Conservation (phyloP, 2,329 filamentous ascomycete genomes). For the Graphilbum sp. region DNA sequence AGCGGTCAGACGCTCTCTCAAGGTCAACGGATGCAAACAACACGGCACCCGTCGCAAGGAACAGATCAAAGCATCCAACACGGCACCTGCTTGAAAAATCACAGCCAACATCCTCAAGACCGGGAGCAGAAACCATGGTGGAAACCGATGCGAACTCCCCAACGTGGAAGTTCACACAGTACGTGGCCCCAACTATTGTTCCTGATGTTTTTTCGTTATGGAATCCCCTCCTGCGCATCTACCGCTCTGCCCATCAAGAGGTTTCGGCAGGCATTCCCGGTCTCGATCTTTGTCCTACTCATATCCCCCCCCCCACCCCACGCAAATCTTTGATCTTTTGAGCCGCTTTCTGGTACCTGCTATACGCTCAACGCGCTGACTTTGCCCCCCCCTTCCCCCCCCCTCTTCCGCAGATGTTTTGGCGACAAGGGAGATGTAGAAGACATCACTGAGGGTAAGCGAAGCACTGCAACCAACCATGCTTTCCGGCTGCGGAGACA, state of each 20-base stretch:
- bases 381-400: too few species aligned
- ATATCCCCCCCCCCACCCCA: not conserved
- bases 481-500: too few species aligned
- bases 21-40: too few species aligned
- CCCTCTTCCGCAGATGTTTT: conserved; percentile 88
- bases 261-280: too few species aligned
- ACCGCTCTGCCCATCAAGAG: too few species aligned
- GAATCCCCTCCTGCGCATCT: too few species aligned
- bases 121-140: conserved; percentile 55
- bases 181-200: conserved; percentile 25
- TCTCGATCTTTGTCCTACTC: not conserved
- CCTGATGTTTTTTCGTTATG: conserved; percentile 2
- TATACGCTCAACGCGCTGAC: not conserved
- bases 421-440: conserved; percentile 99
- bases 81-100: too few species aligned
- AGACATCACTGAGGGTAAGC: conserved; percentile 90
- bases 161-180: conserved; percentile 99
- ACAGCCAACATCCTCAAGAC: too few species aligned
- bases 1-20: too few species aligned
- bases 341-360: conserved; percentile 1
- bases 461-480: conserved; percentile 2
- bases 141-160: conserved; percentile 87
- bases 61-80: too few species aligned
- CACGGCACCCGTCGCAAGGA: too few species aligned
- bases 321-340: not conserved